These are phyloP conservation scores for Chalara sp. DNA, from an alignment of 2,329 filamentous ascomycete species.

Conservation along the genomic window DNA sequence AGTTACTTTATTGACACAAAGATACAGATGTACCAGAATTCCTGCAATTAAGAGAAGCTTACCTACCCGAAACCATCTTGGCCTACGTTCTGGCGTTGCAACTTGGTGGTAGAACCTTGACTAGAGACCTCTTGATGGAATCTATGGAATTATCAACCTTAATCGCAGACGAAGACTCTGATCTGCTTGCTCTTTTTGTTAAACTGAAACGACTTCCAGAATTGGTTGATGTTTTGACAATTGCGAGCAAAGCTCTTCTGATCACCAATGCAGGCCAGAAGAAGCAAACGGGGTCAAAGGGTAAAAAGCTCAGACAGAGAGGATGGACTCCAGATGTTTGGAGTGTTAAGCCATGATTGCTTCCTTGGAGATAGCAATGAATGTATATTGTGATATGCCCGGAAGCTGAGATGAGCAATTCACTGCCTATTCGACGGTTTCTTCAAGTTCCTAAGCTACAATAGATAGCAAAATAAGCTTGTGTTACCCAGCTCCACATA, in stretches of 20 bases:
- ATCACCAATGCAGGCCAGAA: slow-evolving; percentile 46
- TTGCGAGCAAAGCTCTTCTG: slow-evolving; percentile 23
- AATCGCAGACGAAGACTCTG: slow-evolving; percentile 64
- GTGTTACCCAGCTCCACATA: too few relatives aligned
- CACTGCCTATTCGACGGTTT: too few relatives aligned
- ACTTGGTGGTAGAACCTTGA: slow-evolving; percentile 67
- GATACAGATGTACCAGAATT: slow-evolving; percentile 45
- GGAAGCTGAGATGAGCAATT: background rate
- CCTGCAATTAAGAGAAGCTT: slow-evolving; percentile 61
- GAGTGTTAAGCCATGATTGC: slow-evolving; percentile 26
- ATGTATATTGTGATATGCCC: background rate
- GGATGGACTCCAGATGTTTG: slow-evolving; percentile 59
- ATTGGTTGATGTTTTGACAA: slow-evolving; percentile 67
- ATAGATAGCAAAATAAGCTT: too few relatives aligned
- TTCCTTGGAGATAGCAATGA: background rate
- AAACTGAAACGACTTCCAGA: slow-evolving; percentile 64
- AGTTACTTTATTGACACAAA: slow-evolving; percentile 7
- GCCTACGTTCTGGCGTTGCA: slow-evolving; percentile 78
- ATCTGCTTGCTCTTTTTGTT: slow-evolving; percentile 58
- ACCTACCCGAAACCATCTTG: slow-evolving; percentile 79
- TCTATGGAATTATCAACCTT: slow-evolving; percentile 79
- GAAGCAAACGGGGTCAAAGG: slow-evolving; percentile 31
- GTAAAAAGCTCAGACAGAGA: slow-evolving; percentile 54
- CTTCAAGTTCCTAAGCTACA: too few relatives aligned
- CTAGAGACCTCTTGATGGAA: slow-evolving; percentile 70